phyloP scores from a whole-genome alignment of 192 early-diverging fungal species.

The Chytriomyces sp. region DNA sequence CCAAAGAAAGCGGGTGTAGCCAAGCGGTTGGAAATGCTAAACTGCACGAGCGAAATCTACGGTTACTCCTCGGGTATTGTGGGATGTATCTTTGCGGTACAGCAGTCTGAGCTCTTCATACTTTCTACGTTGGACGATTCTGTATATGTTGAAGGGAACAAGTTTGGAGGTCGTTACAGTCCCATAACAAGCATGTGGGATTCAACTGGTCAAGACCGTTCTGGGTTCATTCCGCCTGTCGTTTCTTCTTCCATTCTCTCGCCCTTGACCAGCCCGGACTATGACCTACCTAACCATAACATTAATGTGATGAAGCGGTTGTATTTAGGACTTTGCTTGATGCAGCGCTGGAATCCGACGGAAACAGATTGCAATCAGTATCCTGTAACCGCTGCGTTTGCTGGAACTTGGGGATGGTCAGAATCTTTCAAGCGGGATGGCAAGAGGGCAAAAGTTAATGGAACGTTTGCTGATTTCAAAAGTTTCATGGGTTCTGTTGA shows the following conservation, averaged over 20 bases:
- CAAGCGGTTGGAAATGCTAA: not conserved
- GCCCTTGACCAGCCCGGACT: slow-evolving; percentile 7
- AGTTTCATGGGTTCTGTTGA: not conserved
- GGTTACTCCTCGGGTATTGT: slow-evolving; percentile 4
- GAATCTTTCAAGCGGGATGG: not conserved
- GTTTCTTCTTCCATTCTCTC: not conserved
- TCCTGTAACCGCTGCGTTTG: slow-evolving; percentile 1
- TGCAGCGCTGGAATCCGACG: not conserved
- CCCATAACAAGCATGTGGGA: not conserved
- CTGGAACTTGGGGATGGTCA: slow-evolving; percentile 10
- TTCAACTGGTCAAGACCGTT: not conserved
- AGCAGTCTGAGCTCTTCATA: not conserved
- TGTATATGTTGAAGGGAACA: not conserved
- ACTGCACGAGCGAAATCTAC: slow-evolving; percentile 3
- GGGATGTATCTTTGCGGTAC: slow-evolving; percentile 7
- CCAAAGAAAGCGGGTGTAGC: not conserved
- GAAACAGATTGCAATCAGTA: not conserved
- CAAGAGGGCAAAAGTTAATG: slow-evolving; percentile 7
- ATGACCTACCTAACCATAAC: not conserved
- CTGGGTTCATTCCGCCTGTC: slow-evolving; percentile 1
- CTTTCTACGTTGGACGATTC: slow-evolving; percentile 8
- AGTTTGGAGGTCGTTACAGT: not conserved
- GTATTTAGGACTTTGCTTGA: slow-evolving; percentile 7
- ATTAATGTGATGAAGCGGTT: slow-evolving; percentile 10
- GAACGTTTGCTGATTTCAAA: slow-evolving; percentile 5